phyloP scores from a whole-genome alignment of 345 rosid species.

The Gynandropsis gynandra region DNA sequence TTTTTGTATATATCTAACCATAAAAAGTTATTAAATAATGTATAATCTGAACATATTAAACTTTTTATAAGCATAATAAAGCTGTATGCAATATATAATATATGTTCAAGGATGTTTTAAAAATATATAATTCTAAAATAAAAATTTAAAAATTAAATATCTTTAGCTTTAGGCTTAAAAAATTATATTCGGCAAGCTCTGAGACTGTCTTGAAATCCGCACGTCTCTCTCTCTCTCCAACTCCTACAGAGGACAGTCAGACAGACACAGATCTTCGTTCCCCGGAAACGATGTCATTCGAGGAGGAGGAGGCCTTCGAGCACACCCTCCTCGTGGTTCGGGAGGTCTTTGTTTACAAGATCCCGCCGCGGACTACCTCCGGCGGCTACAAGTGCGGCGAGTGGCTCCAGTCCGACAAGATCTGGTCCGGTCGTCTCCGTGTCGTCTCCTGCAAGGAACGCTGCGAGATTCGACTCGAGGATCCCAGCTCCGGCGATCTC shows the following conservation, averaged over 20 bases:
- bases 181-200: no score
- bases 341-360: slow-evolving; percentile 84
- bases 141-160: no score
- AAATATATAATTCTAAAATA: no score
- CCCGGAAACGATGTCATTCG: slow-evolving; percentile 58
- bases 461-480: slow-evolving; percentile 97
- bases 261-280: slow-evolving; percentile 8
- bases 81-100: no score
- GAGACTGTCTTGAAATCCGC: no score
- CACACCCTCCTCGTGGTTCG: slow-evolving; percentile 96
- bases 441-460: slow-evolving; percentile 93
- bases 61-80: no score
- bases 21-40: no score
- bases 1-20: no score
- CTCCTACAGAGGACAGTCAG: not conserved
- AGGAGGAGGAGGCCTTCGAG: slow-evolving; percentile 81
- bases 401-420: slow-evolving; percentile 98
- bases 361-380: slow-evolving; percentile 88
- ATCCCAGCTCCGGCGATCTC: slow-evolving; percentile 78
- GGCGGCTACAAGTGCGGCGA: slow-evolving; percentile 99
- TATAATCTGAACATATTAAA: no score
- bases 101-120: no score
- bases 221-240: no score
- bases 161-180: no score
- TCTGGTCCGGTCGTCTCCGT: slow-evolving; percentile 96